Conservation (phyloP, 2,329 filamentous ascomycete genomes). For the Magnaporthiopsis poae region DNA sequence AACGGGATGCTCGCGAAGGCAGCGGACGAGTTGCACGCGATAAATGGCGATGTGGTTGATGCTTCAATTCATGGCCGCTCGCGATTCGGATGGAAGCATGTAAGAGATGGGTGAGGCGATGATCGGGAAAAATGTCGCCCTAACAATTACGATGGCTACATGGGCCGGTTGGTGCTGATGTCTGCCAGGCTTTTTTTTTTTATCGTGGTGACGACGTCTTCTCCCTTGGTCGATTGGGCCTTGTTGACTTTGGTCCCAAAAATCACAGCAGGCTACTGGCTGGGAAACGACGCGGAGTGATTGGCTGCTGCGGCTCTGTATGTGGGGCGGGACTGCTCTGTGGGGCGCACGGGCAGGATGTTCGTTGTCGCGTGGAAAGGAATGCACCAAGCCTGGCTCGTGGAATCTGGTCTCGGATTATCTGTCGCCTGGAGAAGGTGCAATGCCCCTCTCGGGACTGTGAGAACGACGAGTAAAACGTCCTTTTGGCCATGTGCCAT, state of each 20-base stretch:
- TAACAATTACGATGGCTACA: neutral
- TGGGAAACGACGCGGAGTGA: constrained; percentile 2
- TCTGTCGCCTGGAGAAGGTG: too few species aligned
- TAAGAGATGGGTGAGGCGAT: neutral
- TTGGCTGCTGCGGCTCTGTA: neutral
- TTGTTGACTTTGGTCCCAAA: constrained; percentile 11
- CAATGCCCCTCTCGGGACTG: neutral
- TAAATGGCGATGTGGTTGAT: neutral
- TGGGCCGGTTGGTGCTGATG: neutral
- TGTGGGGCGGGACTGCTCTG: neutral
- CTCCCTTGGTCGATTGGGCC: constrained; percentile 10
- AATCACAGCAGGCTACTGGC: constrained; percentile 5
- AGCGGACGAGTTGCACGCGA: constrained; percentile 9
- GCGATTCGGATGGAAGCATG: neutral
- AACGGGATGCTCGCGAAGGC: neutral
- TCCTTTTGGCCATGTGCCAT: neutral
- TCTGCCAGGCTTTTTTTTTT: neutral
- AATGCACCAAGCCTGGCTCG: neutral
- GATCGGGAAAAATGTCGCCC: constrained; percentile 1
- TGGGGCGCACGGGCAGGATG: neutral
- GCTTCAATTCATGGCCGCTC: constrained; percentile 10
- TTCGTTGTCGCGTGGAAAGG: neutral
- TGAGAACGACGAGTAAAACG: too few species aligned
- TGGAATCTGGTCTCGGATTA: neutral
- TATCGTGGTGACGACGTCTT: constrained; percentile 8